Percentiles rank a stretch among this genome's conserved stretches.
These are phyloP conservation scores for Ophiognomonia clavigignenti-juglandacearum DNA, from an alignment of 2,329 filamentous ascomycete genomes.

Conservation along the genomic window DNA sequence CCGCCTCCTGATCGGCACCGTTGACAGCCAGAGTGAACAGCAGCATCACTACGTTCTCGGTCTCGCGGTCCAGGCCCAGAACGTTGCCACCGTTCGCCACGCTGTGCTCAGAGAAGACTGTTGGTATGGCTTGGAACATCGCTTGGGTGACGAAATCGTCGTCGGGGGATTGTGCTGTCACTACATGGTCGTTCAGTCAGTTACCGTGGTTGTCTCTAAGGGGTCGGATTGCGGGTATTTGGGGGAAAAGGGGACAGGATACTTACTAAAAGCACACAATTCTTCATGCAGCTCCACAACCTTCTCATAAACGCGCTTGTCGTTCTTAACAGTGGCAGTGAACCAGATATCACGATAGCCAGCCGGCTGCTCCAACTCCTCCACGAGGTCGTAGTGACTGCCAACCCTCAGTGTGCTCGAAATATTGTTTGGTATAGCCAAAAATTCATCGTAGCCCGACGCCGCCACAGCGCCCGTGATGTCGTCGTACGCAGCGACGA, in stretches of 20 bases:
- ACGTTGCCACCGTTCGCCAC: not conserved
- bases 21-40: not conserved
- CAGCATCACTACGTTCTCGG: not conserved
- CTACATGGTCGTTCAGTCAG: too few species aligned
- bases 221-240: too few species aligned
- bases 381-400: too few species aligned
- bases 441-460: too few species aligned
- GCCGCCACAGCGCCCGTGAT: too few species aligned
- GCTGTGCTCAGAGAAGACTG: not conserved
- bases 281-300: constrained; percentile 21
- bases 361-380: too few species aligned
- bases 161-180: too few species aligned
- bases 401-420: too few species aligned
- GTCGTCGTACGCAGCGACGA: too few species aligned
- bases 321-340: not conserved
- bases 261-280: constrained; percentile 14
- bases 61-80: not conserved
- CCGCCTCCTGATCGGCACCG: not conserved
- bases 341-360: not conserved
- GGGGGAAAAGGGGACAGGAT: constrained; percentile 22
- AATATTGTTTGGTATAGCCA: too few species aligned
- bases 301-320: constrained; percentile 26
- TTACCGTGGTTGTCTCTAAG: too few species aligned
- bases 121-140: constrained; percentile 2
- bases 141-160: constrained; percentile 13